Base-by-base conservation (phyloP, 2,329 filamentous ascomycete species). In the Fusarium oligoseptatum region DNA sequence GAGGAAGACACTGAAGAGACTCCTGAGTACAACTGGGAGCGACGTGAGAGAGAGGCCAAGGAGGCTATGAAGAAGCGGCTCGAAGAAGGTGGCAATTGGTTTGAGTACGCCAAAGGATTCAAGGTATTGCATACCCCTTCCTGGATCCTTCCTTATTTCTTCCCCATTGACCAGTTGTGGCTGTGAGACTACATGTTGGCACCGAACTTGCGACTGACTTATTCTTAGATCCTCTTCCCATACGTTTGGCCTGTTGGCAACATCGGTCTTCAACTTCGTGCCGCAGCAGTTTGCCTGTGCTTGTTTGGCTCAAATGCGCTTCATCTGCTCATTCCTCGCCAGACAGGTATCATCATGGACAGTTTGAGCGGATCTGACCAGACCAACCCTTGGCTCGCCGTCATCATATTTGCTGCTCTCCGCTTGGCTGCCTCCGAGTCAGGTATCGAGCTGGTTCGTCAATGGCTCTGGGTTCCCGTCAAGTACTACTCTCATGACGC, bases 281-380 rank as follows among this genome's bases (percentile, higher is more conserved):
- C 93, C 22, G 84, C 89, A 12, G 85, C 93, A 5, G 92, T 97
- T 52, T 88, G 89, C 0, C 50, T 93, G 2, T 93, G 93, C 75
- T 85, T 97, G 24, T 81, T 95, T n/a, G 85, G 87, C 61, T 89
- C 92, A 65, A 94, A 95, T 73, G 89, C 89, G 6, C 85, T 97
- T 60, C 94, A 95, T 76, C 85, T 97, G 15, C 84, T 97, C 48
- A 90, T 95, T 36, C 95, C 95, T n/a, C 89, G 93, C 22, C 94
- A 97, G 79, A 90, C 96, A 36, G 95, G 94, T 73, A 90, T 94
- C 67, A 91, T 97, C 72, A 92, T 94, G 73, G 91, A 97, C 77
- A 89, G 89, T 70, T 84, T 97, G 24, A 87, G 87, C 34, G 85
- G 86, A 10, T 81, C 78, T 39, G 86, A 87, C 48, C 82, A 85